These are phyloP conservation scores for Dacryopinax spathularia DNA, from an alignment of 768 basidiomycete genomes.

Conservation along the genomic window DNA sequence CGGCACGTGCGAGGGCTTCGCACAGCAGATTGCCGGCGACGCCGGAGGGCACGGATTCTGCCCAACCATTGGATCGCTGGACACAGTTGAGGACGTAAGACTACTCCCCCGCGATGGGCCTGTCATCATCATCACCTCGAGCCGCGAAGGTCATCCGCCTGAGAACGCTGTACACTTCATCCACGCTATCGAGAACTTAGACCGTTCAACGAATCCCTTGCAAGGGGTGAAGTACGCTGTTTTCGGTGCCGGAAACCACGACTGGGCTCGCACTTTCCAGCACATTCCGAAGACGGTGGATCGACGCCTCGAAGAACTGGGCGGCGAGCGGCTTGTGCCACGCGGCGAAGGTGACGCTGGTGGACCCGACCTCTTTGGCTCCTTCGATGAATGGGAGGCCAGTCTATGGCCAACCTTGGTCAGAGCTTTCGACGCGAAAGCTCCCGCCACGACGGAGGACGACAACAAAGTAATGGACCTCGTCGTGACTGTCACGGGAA, in stretches of 20 bases:
- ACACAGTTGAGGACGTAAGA: conserved; percentile 19
- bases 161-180: conserved; percentile 37
- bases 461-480: neutral
- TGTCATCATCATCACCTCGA: conserved; percentile 33
- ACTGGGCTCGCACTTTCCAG: conserved; percentile 17
- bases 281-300: conserved; percentile 15
- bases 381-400: conserved; percentile 15
- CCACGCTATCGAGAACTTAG: conserved; percentile 28
- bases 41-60: conserved; percentile 30
- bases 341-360: conserved; percentile 15
- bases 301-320: conserved; percentile 6
- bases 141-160: conserved; percentile 36
- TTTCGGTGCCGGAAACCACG: conserved; percentile 17
- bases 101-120: conserved; percentile 30
- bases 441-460: neutral
- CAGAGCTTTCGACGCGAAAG: neutral
- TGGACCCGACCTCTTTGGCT: conserved; percentile 13
- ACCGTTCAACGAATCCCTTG: conserved; percentile 18
- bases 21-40: conserved; percentile 31
- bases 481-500: neutral
- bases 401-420: conserved; percentile 10
- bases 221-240: conserved; percentile 12
- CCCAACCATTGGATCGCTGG: conserved; percentile 28
- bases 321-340: conserved; percentile 10
- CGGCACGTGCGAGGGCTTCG: conserved; percentile 37